Conservation (phyloP, 2,329 filamentous ascomycete genomes). For the Calonectria pseudoreteaudii region DNA sequence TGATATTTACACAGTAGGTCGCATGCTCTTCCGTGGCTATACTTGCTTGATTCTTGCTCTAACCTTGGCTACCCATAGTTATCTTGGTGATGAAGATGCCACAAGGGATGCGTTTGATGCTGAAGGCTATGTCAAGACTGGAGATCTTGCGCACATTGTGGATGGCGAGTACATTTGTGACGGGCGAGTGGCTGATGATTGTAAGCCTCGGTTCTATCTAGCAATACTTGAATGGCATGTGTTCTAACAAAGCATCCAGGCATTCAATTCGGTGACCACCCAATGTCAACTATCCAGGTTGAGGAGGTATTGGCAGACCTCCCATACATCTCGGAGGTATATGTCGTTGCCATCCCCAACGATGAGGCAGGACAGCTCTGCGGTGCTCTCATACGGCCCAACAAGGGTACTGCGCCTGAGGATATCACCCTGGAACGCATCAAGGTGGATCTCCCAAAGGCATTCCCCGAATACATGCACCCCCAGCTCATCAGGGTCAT, state of each 20-base stretch:
- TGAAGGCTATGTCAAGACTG: slow-evolving; percentile 93
- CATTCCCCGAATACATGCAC: slow-evolving; percentile 27
- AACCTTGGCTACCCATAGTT: slow-evolving; percentile 10
- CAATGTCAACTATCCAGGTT: slow-evolving; percentile 30
- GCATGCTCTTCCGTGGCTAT: not conserved
- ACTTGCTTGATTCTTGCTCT: too few species aligned
- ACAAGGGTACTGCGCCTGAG: not conserved
- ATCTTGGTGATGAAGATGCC: slow-evolving; percentile 71
- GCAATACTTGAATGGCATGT: not conserved
- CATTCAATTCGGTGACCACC: slow-evolving; percentile 12
- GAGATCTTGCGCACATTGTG: slow-evolving; percentile 82
- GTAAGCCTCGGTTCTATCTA: slow-evolving; percentile 12
- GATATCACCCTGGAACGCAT: slow-evolving; percentile 21
- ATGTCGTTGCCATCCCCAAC: slow-evolving; percentile 34
- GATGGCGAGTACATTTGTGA: slow-evolving; percentile 36
- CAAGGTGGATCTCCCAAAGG: slow-evolving; percentile 23
- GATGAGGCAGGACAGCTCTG: slow-evolving; percentile 31
- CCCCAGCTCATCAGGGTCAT: slow-evolving; percentile 32
- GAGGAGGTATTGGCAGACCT: slow-evolving; percentile 32
- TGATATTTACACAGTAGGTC: slow-evolving; percentile 33
- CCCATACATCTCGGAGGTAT: slow-evolving; percentile 35
- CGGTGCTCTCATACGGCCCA: slow-evolving; percentile 32
- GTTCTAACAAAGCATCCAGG: slow-evolving; percentile 5
- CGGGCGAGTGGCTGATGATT: slow-evolving; percentile 33
- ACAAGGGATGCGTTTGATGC: slow-evolving; percentile 81